Base-by-base conservation (phyloP, 345 rosid genomes). In the Gynandropsis gynandra region DNA sequence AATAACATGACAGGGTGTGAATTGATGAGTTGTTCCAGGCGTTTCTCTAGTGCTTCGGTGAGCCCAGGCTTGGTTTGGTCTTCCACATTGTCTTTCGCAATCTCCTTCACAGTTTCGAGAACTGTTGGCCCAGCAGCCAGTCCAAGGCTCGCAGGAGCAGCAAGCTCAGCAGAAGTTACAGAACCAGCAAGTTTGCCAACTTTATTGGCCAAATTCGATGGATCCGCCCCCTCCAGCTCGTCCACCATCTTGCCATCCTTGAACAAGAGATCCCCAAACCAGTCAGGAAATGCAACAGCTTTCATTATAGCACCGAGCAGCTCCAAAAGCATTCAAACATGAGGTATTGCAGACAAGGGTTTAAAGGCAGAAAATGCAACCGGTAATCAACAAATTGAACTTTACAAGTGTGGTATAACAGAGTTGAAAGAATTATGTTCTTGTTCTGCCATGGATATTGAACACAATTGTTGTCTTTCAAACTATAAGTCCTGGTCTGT, bases 101-200 rank as follows among this genome's bases (percentile, higher is more conserved):
- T 54, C 71, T 76, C 95, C 62, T 81, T 74, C 40, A 93, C 79
- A 1, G 83, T 59, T 72, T 88, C 92, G 34, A 93, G 83, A 62
- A 88, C 47, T 29, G 70, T 64, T n/a, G 95, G 76, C 12, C 92
- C 99, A 29, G 97, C 97, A 68, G 97, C 97, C 80, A 93, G 65
- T 15, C 95, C 99, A 47, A 88, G 82, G 75, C 99, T 93, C 50
- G 99, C 95, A 52, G 97, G 99, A 62, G 95, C 89, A 9, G 99
- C 95, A 69, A 97, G 80, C 54, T 78, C 88, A 17, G 74, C 74
- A 47, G 83, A 66, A 19, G 74, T 78, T 50, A 71, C 73, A 8
- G 77, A 73, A 13, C 92, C 94, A 1, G 85, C 79, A 44, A 85
- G 66, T 75, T 77, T 83, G 31, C 89, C 78, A 37, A 93, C 87